A percentile compares a stretch with the other conserved stretches of the same genome.
Conservation (phyloP, 768 basidiomycete species). For the Hygrophoropsis aurantiaca region DNA sequence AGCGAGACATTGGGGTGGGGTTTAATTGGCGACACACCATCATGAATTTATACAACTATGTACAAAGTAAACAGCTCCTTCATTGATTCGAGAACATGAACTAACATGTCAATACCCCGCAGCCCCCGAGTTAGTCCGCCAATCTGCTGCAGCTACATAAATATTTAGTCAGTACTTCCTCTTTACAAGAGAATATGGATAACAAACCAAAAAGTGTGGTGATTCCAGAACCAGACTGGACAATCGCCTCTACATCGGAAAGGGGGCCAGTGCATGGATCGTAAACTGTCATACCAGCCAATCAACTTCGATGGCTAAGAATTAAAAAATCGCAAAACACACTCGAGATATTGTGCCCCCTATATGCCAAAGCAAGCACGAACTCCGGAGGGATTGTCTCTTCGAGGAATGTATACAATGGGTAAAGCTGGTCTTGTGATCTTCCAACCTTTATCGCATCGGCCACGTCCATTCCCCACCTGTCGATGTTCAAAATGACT, state of each 20-base stretch:
- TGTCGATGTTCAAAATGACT: slow-evolving; percentile 44
- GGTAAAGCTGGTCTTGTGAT: slow-evolving; percentile 57
- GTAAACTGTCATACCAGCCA: no score
- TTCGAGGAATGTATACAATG: slow-evolving; percentile 40
- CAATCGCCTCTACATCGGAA: slow-evolving; percentile 59
- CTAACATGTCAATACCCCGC: slow-evolving; percentile 58
- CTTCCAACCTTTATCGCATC: slow-evolving; percentile 51
- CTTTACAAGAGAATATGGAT: slow-evolving; percentile 2
- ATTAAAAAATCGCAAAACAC: slow-evolving; percentile 8
- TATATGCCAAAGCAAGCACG: slow-evolving; percentile 34
- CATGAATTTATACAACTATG: no score
- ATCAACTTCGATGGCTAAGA: no score
- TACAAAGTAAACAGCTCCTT: no score
- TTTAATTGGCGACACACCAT: no score
- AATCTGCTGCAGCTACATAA: slow-evolving; percentile 72
- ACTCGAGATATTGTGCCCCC: slow-evolving; percentile 52
- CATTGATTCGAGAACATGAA: no score
- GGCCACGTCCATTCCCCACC: slow-evolving; percentile 53
- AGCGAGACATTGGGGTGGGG: no score
- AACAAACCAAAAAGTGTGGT: slow-evolving; percentile 53
- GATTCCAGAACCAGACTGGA: slow-evolving; percentile 56
- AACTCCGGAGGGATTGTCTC: slow-evolving; percentile 38
- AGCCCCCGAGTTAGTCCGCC: slow-evolving; percentile 80
- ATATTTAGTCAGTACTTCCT: background rate
- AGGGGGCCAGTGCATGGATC: slow-evolving; percentile 53